Percentiles rank a stretch among this genome's conserved stretches.
These are phyloP conservation scores for Wallacemonas rigidus DNA, from an alignment of 208 protist genomes.

Conservation along the genomic window DNA sequence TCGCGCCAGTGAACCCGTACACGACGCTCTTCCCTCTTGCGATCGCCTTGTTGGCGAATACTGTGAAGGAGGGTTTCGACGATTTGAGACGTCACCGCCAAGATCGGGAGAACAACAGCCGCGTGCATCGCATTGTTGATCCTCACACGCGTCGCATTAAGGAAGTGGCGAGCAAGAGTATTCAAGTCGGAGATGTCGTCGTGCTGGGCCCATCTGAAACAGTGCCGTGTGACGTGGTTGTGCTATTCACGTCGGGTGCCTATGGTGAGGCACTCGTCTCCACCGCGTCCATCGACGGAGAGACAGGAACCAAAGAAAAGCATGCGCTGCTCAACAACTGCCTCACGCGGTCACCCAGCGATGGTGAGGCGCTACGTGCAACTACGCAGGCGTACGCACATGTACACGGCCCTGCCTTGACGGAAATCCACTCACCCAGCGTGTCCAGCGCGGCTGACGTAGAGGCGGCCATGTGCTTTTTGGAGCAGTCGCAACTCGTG, in stretches of 20 bases:
- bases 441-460: conserved; percentile 7
- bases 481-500: conserved; percentile 21
- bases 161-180: conserved; percentile 53
- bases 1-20: conserved; percentile 89
- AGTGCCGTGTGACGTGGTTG: conserved; percentile 88
- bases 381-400: not conserved
- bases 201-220: conserved; percentile 68
- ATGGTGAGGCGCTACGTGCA: not conserved
- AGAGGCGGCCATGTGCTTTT: conserved; percentile 23
- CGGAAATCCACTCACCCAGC: not conserved
- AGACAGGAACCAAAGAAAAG: conserved; percentile 80
- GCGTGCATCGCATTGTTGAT: conserved; percentile 51
- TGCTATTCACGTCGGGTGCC: conserved; percentile 73
- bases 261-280: conserved; percentile 77
- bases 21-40: conserved; percentile 89
- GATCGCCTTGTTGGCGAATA: conserved; percentile 90
- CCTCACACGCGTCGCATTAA: conserved; percentile 35
- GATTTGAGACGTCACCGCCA: conserved; percentile 78
- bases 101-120: conserved; percentile 65
- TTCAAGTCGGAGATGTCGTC: conserved; percentile 81
- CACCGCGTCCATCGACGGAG: conserved; percentile 93
- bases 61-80: conserved; percentile 93
- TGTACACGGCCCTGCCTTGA: too few relatives aligned
- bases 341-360: conserved; percentile 27
- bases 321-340: conserved; percentile 51